Conservation (phyloP, 2,329 filamentous ascomycete genomes). For the Apiospora aurea region DNA sequence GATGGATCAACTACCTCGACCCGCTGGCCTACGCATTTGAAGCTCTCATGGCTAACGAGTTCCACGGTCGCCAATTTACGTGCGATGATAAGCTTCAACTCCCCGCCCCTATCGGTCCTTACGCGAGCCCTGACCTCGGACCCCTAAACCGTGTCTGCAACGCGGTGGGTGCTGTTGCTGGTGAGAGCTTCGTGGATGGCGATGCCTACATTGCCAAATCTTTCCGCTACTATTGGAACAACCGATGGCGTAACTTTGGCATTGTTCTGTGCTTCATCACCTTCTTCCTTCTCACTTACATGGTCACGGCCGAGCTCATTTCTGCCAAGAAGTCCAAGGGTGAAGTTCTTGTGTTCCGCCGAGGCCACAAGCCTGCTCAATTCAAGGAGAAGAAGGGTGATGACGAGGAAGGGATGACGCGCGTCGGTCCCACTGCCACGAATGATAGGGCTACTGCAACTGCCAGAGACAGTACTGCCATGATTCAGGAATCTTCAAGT, state of each 20-base stretch:
- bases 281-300: constrained; percentile 65
- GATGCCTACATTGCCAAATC: constrained; percentile 60
- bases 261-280: constrained; percentile 69
- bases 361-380: constrained; percentile 64
- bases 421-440: constrained; percentile 52
- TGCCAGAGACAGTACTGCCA: constrained; percentile 47
- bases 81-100: constrained; percentile 51
- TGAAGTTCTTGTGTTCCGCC: constrained; percentile 75
- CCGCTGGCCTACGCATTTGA: constrained; percentile 83
- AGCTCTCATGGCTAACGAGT: constrained; percentile 82
- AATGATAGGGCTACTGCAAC: constrained; percentile 46
- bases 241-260: constrained; percentile 75
- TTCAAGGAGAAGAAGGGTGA: constrained; percentile 68
- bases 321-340: constrained; percentile 73
- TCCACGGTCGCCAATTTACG: constrained; percentile 65
- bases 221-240: constrained; percentile 61
- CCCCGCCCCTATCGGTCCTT: constrained; percentile 44
- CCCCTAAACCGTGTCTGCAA: constrained; percentile 58
- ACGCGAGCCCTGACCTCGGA: constrained; percentile 38
- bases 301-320: constrained; percentile 69
- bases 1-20: constrained; percentile 82
- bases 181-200: constrained; percentile 58
- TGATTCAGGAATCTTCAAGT: constrained; percentile 66
- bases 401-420: constrained; percentile 53
- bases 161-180: constrained; percentile 61